Evolutionary conservation across 257 asterid species (phyloP).

Genomic region (Jacaranda mimosifolia): DNA sequence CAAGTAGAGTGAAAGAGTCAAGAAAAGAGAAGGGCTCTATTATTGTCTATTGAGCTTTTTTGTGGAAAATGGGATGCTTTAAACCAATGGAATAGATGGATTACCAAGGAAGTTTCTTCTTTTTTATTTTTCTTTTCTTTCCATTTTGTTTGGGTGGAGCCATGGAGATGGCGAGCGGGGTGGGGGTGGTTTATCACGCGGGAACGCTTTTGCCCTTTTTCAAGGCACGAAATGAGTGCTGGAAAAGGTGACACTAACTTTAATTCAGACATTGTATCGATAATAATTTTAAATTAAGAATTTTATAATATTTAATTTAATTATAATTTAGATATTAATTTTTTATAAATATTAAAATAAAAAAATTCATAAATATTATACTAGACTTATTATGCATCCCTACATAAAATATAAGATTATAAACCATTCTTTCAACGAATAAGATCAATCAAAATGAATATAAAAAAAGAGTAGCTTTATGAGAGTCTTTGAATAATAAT

Average conservation of each 20-base stretch:
- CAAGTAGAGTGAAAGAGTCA: background rate
- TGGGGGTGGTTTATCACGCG: conserved; percentile 23
- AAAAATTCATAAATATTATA: too few species aligned
- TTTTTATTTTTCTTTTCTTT: background rate
- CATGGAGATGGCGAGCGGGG: background rate
- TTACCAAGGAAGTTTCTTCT: background rate
- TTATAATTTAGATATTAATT: background rate
- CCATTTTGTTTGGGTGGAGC: background rate
- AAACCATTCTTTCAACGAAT: too few species aligned
- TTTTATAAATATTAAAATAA: too few species aligned
- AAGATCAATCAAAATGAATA: too few species aligned
- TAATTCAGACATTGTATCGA: too few species aligned
- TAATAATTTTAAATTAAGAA: too few species aligned
- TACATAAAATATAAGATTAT: too few species aligned
- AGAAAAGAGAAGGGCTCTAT: background rate
- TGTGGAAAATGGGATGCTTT: background rate
- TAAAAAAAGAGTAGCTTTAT: too few species aligned
- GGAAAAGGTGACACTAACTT: too few species aligned
- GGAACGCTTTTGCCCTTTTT: conserved; percentile 25
- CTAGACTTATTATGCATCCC: too few species aligned
- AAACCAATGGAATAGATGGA: background rate
- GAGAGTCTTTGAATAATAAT: too few species aligned
- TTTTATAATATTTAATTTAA: background rate
- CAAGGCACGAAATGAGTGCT: background rate
- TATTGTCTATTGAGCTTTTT: background rate